Evolutionary conservation across 257 asterid genomes (phyloP), one percentile per base, ranked within the genome.

Genomic region (Petunia axillaris): DNA sequence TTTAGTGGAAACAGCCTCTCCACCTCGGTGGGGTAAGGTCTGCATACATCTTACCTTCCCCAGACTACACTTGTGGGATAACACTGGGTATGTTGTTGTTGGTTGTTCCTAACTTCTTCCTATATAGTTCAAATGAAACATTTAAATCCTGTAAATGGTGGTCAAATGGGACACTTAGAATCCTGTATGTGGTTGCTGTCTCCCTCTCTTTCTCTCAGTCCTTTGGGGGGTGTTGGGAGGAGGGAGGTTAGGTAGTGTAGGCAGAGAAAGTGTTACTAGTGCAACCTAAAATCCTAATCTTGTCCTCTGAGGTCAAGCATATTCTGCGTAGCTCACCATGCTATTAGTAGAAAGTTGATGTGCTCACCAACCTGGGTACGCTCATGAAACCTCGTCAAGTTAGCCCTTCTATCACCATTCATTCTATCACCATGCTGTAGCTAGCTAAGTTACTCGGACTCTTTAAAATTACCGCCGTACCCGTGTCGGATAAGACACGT

Each of bases 211-310:
- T 37, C 50, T 40, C 75, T 66, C 4, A 13, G 75, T 66, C 60
- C 59, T 48, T 71, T 71, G 77, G 43, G 43, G 46, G 77, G 77
- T 3, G 60, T 46, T 44, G 41, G 77, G 77, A 48, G 60, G 60
- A 50, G 44, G 77, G 13, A 13, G 1, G 35, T 11, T 36, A 71
- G 35, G 77, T 35, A 44, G 15, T 8, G 2, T 48, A 71, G 60
- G 60, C 48, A 50, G 44, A n/a, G 75, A 41, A 67, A 67, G 75
- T 66, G 54, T 67, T 7, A 43, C 75, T n/a, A 35, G 60, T 48
- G 25, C 41, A 48, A 35, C 5, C 25, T 48, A 35, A 35, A 71
- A 71, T 71, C 35, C 77, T 71, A 50, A 71, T 35, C 62, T 71
- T 71, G 6, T 71, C 59, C 25, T 50, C 11, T 5, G 57, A 38